phyloP scores from a whole-genome alignment of 1,284 basidiomycete genomes.

The Lentinula novae-zelandiae region DNA sequence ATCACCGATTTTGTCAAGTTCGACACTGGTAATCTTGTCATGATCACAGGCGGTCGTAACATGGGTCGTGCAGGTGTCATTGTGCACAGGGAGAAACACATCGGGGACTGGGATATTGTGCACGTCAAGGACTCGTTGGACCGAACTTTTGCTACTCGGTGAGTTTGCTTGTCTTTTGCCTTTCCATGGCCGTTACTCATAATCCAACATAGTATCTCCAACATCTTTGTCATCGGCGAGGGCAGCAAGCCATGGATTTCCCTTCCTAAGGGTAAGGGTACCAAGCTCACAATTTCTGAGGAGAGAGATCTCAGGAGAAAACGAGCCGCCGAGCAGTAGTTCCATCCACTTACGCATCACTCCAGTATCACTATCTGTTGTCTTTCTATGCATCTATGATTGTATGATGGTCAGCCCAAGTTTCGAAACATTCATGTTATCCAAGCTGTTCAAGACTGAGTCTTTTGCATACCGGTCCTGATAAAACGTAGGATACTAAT shows the following conservation, averaged over 20 bases:
- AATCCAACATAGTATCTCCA: slow-evolving; percentile 66
- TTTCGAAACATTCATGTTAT: not conserved
- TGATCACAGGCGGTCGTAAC: slow-evolving; percentile 99
- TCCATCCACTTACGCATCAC: slow-evolving; percentile 15
- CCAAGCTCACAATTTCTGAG: slow-evolving; percentile 88
- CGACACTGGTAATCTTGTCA: slow-evolving; percentile 96
- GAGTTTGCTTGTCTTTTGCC: slow-evolving; percentile 26
- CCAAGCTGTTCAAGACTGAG: not conserved
- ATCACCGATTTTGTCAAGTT: slow-evolving; percentile 95
- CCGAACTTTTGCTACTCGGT: slow-evolving; percentile 95
- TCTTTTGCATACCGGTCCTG: too few relatives aligned
- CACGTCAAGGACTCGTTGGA: slow-evolving; percentile 97
- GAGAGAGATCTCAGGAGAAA: slow-evolving; percentile 81
- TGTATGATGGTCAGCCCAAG: slow-evolving; percentile 34
- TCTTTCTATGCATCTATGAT: slow-evolving; percentile 40
- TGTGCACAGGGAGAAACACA: slow-evolving; percentile 93
- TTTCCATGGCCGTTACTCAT: slow-evolving; percentile 1
- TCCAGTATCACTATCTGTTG: slow-evolving; percentile 20
- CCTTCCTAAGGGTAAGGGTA: slow-evolving; percentile 97
- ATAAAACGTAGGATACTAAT: too few relatives aligned
- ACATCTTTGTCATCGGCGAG: slow-evolving; percentile 98
- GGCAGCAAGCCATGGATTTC: slow-evolving; percentile 96
- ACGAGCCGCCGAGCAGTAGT: slow-evolving; percentile 59
- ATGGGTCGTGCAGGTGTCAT: slow-evolving; percentile 98
- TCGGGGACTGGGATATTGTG: slow-evolving; percentile 97